phyloP scores from a whole-genome alignment of 2,329 filamentous ascomycete genomes.

The Fusarium verrucosum region DNA sequence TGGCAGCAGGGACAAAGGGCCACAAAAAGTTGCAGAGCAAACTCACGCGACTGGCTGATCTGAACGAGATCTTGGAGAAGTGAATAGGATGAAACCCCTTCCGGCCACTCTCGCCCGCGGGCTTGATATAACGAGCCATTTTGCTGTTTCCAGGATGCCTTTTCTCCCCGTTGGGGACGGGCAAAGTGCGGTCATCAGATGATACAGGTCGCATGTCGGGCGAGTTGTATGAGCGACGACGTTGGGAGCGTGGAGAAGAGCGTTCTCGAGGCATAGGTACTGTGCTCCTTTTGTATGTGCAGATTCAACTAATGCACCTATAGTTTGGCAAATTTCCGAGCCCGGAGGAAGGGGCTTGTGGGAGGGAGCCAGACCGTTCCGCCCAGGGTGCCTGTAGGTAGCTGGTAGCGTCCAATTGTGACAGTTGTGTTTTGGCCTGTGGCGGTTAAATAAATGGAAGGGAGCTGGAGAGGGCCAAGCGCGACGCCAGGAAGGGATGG shows the following conservation, averaged over 20 bases:
- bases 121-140: slow-evolving; percentile 37
- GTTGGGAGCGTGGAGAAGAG: slow-evolving; percentile 33
- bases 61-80: slow-evolving; percentile 56
- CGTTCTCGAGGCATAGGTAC: slow-evolving; percentile 32
- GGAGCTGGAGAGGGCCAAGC: neutral
- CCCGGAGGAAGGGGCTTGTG: neutral
- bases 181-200: slow-evolving; percentile 33
- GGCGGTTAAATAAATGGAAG: neutral
- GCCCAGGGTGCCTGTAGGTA: neutral
- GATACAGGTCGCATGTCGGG: slow-evolving; percentile 18
- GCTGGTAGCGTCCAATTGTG: neutral
- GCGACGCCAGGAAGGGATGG: neutral
- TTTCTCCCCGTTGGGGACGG: slow-evolving; percentile 37
- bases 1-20: slow-evolving; percentile 60
- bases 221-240: slow-evolving; percentile 24
- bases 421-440: neutral
- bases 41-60: slow-evolving; percentile 56
- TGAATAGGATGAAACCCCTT: slow-evolving; percentile 55
- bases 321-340: slow-evolving; percentile 1
- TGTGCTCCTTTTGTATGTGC: slow-evolving; percentile 10
- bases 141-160: slow-evolving; percentile 5
- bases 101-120: slow-evolving; percentile 57
- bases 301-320: neutral
- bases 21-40: slow-evolving; percentile 60
- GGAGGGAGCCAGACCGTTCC: neutral